Percentiles rank a stretch among this genome's conserved stretches.
Evolutionary conservation across 306 rosid species (phyloP).

Genomic region (Albizia julibrissin): DNA sequence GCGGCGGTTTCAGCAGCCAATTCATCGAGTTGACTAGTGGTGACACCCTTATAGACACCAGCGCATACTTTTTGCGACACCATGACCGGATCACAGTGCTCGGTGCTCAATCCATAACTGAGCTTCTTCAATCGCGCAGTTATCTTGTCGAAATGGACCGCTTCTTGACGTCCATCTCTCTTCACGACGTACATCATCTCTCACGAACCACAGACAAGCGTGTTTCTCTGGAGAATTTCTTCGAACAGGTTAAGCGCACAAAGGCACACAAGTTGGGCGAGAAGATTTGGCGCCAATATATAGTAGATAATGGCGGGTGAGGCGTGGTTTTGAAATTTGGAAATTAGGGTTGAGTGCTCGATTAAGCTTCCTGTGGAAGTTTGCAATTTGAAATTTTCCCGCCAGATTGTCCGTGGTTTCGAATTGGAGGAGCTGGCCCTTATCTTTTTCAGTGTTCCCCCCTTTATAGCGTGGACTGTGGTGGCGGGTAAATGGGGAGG

Average conservation of each 20-base stretch:
- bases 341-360: conserved; percentile 18
- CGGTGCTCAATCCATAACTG: conserved; percentile 81
- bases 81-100: conserved; percentile 86
- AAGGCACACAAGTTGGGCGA: neutral
- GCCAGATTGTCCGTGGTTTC: neutral
- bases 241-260: conserved; percentile 48
- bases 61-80: conserved; percentile 92
- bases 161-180: conserved; percentile 82
- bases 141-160: conserved; percentile 87
- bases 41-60: conserved; percentile 86
- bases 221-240: conserved; percentile 31
- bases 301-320: neutral
- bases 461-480: neutral
- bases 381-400: conserved; percentile 26
- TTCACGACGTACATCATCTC: conserved; percentile 78
- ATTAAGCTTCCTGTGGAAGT: conserved; percentile 3
- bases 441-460: neutral
- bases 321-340: conserved; percentile 5
- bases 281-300: neutral
- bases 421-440: neutral
- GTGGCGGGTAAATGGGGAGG: conserved; percentile 23
- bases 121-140: conserved; percentile 91
- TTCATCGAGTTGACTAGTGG: conserved; percentile 94
- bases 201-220: neutral
- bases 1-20: conserved; percentile 98